phyloP scores from a whole-genome alignment of 2,329 filamentous ascomycete genomes.

The Pleomassaria siparia region DNA sequence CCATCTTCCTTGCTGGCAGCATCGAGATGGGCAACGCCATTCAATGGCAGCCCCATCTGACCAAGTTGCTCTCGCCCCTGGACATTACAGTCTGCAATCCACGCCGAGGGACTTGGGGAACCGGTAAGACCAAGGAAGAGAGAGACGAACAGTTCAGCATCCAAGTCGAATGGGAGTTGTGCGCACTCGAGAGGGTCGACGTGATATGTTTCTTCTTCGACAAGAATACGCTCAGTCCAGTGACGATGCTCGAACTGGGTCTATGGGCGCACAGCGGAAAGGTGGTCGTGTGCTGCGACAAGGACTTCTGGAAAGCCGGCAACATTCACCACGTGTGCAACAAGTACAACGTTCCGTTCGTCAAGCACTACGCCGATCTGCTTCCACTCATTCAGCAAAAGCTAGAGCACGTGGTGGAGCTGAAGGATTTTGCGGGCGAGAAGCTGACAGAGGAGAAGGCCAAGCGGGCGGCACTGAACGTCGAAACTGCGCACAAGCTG shows the following conservation, averaged over 20 bases:
- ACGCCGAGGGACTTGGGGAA: conserved; percentile 58
- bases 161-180: conserved; percentile 65
- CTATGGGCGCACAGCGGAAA: conserved; percentile 51
- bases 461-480: background rate
- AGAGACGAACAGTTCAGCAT: conserved; percentile 48
- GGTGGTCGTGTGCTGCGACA: conserved; percentile 56
- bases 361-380: conserved; percentile 48
- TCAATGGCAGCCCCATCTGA: conserved; percentile 57
- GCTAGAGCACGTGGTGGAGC: conserved; percentile 18
- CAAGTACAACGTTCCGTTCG: conserved; percentile 49
- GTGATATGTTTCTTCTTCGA: conserved; percentile 62
- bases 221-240: conserved; percentile 54
- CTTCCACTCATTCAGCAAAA: conserved; percentile 36
- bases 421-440: background rate
- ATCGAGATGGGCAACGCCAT: conserved; percentile 50
- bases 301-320: conserved; percentile 59
- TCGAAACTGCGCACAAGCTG: background rate
- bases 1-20: conserved; percentile 62
- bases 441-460: background rate
- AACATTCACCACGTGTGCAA: conserved; percentile 62
- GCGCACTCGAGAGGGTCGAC: conserved; percentile 55
- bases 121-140: conserved; percentile 51
- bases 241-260: conserved; percentile 64
- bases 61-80: conserved; percentile 41
- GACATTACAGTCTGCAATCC: conserved; percentile 62